Conservation (phyloP, 176 grass and related monocot genomes). For the Hyparrhenia diplandra region DNA sequence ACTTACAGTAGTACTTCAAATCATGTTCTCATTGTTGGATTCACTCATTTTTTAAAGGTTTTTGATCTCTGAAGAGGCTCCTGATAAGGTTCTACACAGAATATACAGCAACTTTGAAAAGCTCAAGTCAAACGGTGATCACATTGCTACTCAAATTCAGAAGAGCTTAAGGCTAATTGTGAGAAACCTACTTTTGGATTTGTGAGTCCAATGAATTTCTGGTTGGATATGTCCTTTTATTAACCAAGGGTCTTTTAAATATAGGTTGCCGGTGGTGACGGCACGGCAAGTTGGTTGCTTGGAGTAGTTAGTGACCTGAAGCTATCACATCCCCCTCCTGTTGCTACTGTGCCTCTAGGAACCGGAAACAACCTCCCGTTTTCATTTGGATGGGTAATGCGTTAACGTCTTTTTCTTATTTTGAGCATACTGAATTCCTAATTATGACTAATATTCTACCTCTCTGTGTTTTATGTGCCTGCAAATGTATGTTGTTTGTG, state of each 20-base stretch:
- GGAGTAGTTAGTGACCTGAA: constrained; percentile 97
- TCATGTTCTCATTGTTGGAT: constrained; percentile 6
- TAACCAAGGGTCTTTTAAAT: constrained; percentile 25
- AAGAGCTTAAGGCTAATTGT: constrained; percentile 73
- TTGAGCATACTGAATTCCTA: not conserved
- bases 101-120: constrained; percentile 84
- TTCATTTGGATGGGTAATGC: constrained; percentile 93
- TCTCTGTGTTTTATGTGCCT: not conserved
- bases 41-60: constrained; percentile 45
- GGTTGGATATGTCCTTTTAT: not conserved
- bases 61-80: constrained; percentile 86
- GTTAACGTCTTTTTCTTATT: not conserved
- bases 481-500: not conserved
- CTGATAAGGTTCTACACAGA: constrained; percentile 80
- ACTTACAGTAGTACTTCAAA: not conserved
- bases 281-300: constrained; percentile 97
- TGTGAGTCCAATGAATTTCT: constrained; percentile 3
- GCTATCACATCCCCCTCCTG: constrained; percentile 60
- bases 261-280: constrained; percentile 98
- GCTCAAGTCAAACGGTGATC: constrained; percentile 47
- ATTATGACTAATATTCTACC: not conserved
- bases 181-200: constrained; percentile 23
- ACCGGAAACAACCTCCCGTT: constrained; percentile 98
- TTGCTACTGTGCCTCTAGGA: constrained; percentile 94
- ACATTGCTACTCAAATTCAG: constrained; percentile 45